Base-by-base conservation (phyloP, 306 rosid genomes). In the Parietaria judaica region DNA sequence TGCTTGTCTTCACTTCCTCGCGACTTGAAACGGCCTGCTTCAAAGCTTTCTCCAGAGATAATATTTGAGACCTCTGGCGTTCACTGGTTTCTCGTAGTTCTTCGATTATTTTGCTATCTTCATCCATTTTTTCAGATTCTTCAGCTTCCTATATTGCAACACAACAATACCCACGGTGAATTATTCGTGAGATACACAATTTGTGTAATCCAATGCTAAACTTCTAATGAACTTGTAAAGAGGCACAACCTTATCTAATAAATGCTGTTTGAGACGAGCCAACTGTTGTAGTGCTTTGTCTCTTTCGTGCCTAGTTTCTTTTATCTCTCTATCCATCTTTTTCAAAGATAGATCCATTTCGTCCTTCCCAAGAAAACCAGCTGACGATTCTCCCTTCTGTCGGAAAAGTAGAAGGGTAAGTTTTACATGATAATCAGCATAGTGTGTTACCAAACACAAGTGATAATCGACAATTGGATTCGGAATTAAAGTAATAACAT, bases 71-170 rank as follows among this genome's bases (percentile, higher is more conserved):
- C 76, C 74, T 80, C 58, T 79, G 80, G 66, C 66, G 72, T 58
- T 83, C 86, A 69, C 81, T 88, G 65, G 60, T 78, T 62, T 85
- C 84, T 35, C 85, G 81, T 51, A 92, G 79, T 60, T 88, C 90
- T 74, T 84, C 94, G 72, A 92, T 92, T 72, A 88, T 65, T 77
- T 83, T 88, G 81, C 80, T 84, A 68, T 92, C 98, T 78, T 92
- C 98, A 10, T 92, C 96, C 98, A 88, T 92, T 74, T 92, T 92
- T 78, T 88, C 95, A 17, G 96, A 86, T 56, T 88, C 98, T 79
- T 88, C 98, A 58, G 83, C 71, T 86, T 92, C 98, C 98, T 92
- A 68, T 44, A 69, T 58, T 60, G 60, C 47, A 66, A 77, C 8
- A 56, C 66, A 64, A 48, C 63, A 54, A 57, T 7, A 48, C 62